Conservation (phyloP, 2,329 filamentous ascomycete species). For the Pseudopyrenochaeta lycopersici region DNA sequence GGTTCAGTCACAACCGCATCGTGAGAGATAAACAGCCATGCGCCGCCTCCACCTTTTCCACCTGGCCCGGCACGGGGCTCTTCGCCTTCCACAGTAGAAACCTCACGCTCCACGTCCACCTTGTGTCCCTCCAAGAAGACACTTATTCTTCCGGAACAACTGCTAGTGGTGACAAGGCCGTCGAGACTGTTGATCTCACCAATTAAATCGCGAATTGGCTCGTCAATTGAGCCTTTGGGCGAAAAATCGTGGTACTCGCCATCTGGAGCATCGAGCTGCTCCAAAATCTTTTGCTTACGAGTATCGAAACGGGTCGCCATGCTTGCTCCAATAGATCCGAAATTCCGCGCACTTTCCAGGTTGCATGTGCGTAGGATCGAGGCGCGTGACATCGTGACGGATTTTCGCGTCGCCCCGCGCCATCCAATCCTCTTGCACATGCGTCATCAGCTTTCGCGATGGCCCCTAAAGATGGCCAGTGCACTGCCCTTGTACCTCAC, state of each 20-base stretch:
- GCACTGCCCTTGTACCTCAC: constrained; percentile 12
- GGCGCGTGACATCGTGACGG: constrained; percentile 32
- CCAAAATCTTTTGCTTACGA: constrained; percentile 78
- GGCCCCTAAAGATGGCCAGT: constrained; percentile 16
- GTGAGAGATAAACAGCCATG: constrained; percentile 90
- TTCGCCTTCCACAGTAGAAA: constrained; percentile 19
- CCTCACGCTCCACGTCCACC: constrained; percentile 29
- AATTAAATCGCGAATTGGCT: constrained; percentile 79
- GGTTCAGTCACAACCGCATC: constrained; percentile 64
- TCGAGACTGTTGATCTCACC: constrained; percentile 76
- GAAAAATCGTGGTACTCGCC: constrained; percentile 82
- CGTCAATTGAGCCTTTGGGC: constrained; percentile 88
- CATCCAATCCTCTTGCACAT: constrained; percentile 6
- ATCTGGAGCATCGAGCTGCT: constrained; percentile 72
- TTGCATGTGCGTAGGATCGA: constrained; percentile 2
- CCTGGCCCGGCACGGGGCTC: constrained; percentile 68
- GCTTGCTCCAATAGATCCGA: constrained; percentile 1
- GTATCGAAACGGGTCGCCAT: constrained; percentile 48
- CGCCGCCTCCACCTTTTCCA: constrained; percentile 80
- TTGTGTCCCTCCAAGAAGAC: constrained; percentile 86
- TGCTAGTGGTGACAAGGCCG: constrained; percentile 89
- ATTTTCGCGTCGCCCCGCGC: constrained; percentile 23
- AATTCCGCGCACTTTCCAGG: neutral
- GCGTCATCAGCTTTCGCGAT: constrained; percentile 24
- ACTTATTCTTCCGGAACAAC: constrained; percentile 86